phyloP scores from a whole-genome alignment of 2,329 filamentous ascomycete species.

The Arthrobotrys entomopaga region DNA sequence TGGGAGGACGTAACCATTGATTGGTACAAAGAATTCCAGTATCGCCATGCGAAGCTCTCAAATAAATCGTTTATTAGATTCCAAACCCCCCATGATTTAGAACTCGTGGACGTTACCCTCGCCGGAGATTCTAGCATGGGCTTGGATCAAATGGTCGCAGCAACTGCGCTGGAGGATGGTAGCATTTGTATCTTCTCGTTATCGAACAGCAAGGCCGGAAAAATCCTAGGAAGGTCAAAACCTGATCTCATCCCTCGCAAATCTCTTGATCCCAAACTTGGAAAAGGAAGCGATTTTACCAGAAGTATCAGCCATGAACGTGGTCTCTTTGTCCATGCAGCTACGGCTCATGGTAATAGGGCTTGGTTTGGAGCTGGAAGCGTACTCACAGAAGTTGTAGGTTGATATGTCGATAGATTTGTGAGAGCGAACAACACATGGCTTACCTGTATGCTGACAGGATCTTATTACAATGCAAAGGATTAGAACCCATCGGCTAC shows the following conservation, averaged over 20 bases:
- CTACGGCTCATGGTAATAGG: constrained; percentile 38
- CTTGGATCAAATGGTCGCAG: constrained; percentile 39
- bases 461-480: constrained; percentile 57
- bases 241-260: constrained; percentile 41
- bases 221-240: constrained; percentile 49
- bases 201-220: constrained; percentile 47
- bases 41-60: constrained; percentile 55
- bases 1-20: constrained; percentile 54
- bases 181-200: constrained; percentile 57
- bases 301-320: constrained; percentile 31
- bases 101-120: constrained; percentile 55
- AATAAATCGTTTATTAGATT: constrained; percentile 51
- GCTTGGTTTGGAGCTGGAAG: constrained; percentile 51
- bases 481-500: constrained; percentile 66
- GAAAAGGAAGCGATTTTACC: not conserved
- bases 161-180: constrained; percentile 56
- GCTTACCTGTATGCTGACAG: not conserved
- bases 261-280: constrained; percentile 10
- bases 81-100: constrained; percentile 51
- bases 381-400: constrained; percentile 46
- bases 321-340: constrained; percentile 55
- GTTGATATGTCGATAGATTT: constrained; percentile 1
- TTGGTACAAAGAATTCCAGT: constrained; percentile 59
- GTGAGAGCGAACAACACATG: not conserved
- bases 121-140: constrained; percentile 12